phyloP scores from a whole-genome alignment of 169 alveolate species.

The Plasmodium falciparum region DNA sequence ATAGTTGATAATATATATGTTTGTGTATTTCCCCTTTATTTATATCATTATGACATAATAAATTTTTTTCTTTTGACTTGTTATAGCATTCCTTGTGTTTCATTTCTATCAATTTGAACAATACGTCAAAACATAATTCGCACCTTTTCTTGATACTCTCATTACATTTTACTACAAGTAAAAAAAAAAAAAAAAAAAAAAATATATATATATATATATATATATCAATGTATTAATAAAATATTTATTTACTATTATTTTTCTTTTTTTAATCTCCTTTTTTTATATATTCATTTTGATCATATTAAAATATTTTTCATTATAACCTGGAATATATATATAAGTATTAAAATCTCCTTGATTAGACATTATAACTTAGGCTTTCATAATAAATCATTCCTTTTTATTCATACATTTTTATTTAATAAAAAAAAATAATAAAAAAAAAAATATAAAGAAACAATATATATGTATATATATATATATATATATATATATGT shows the following conservation, averaged over 20 bases:
- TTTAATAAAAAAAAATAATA: not conserved
- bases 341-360: slow-evolving; percentile 6
- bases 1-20: slow-evolving; percentile 45
- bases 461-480: not conserved
- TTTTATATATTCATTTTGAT: no score
- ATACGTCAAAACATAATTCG: slow-evolving; percentile 17
- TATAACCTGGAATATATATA: slow-evolving; percentile 48
- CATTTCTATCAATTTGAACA: slow-evolving; percentile 41
- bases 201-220: not conserved
- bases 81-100: not conserved
- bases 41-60: not conserved
- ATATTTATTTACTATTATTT: slow-evolving; percentile 4
- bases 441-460: not conserved
- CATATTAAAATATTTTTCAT: not conserved
- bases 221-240: not conserved
- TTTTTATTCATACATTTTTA: not conserved
- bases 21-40: slow-evolving; percentile 24
- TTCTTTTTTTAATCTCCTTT: not conserved
- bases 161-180: slow-evolving; percentile 33
- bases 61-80: not conserved
- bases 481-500: not conserved
- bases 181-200: not conserved
- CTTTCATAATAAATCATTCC: not conserved
- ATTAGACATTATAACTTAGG: slow-evolving; percentile 8
- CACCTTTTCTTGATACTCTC: slow-evolving; percentile 11